Percentiles rank a stretch among this genome's conserved stretches.
Evolutionary conservation across 2,329 filamentous ascomycete species (phyloP).

Genomic region (Amauroascus niger): DNA sequence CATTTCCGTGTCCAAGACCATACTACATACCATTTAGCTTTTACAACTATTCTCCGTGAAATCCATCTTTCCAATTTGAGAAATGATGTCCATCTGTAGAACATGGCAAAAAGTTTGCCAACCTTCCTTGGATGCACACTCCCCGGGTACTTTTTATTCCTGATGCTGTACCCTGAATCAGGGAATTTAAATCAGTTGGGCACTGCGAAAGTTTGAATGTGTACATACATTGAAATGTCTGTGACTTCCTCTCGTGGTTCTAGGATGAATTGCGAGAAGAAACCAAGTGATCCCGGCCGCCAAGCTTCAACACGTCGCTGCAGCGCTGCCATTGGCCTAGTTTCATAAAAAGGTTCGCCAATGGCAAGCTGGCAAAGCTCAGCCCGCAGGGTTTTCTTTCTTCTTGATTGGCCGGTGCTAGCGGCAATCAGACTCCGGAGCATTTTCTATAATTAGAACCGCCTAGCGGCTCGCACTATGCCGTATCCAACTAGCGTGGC

Average conservation of each 20-base stretch:
- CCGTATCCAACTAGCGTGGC: neutral
- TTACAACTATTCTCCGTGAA: too few species aligned
- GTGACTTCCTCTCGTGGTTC: neutral
- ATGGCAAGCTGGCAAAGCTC: neutral
- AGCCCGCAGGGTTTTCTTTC: neutral
- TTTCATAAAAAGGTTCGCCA: neutral
- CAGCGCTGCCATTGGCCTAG: neutral
- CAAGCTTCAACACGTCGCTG: constrained; percentile 3
- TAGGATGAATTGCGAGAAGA: neutral
- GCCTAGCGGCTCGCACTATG: neutral
- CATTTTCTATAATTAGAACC: neutral
- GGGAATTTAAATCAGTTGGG: too few species aligned
- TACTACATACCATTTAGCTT: too few species aligned
- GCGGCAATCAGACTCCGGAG: neutral
- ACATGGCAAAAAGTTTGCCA: too few species aligned
- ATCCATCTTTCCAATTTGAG: too few species aligned
- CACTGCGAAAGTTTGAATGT: too few species aligned
- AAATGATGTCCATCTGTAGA: too few species aligned
- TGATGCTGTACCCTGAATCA: too few species aligned
- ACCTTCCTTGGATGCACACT: too few species aligned
- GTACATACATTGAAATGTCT: neutral
- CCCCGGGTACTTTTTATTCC: too few species aligned
- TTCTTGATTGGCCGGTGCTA: neutral
- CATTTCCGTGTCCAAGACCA: too few species aligned
- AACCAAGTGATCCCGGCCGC: neutral